Percentiles rank a stretch among this genome's conserved stretches.
Evolutionary conservation across 352 stramenopile species (phyloP).

Genomic region (Phytophthora pseudosyringae): DNA sequence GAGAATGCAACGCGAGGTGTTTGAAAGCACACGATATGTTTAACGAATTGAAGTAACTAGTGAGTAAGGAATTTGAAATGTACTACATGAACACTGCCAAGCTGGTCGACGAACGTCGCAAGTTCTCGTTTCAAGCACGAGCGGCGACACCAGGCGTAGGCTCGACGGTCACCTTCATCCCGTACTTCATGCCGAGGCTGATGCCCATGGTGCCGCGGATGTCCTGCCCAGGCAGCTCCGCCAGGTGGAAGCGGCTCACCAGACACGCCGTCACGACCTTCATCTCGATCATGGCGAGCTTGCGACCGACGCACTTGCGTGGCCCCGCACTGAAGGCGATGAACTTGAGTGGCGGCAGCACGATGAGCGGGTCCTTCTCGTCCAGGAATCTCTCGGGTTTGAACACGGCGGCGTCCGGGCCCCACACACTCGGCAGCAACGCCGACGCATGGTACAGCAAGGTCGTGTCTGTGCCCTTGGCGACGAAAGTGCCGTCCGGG

Average conservation of each 20-base stretch:
- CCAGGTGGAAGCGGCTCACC: slow-evolving; percentile 64
- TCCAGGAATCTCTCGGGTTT: slow-evolving; percentile 55
- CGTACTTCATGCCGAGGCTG: slow-evolving; percentile 57
- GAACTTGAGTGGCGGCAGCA: slow-evolving; percentile 40
- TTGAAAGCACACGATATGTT: neutral
- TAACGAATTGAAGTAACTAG: slow-evolving; percentile 13
- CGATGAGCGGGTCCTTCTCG: slow-evolving; percentile 31
- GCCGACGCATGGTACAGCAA: slow-evolving; percentile 53
- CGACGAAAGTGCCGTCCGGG: slow-evolving; percentile 54
- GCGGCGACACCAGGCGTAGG: slow-evolving; percentile 18
- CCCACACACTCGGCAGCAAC: slow-evolving; percentile 48
- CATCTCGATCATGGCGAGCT: slow-evolving; percentile 81
- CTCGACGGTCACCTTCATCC: slow-evolving; percentile 40
- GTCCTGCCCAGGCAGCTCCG: slow-evolving; percentile 38
- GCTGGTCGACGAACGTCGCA: neutral
- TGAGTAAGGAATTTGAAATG: neutral
- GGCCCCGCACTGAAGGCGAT: slow-evolving; percentile 48
- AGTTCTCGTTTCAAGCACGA: slow-evolving; percentile 11
- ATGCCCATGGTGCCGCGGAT: slow-evolving; percentile 54
- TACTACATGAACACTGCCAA: slow-evolving; percentile 6
- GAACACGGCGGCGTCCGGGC: slow-evolving; percentile 44
- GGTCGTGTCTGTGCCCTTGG: slow-evolving; percentile 43
- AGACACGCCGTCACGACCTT: slow-evolving; percentile 65
- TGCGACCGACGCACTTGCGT: slow-evolving; percentile 41
- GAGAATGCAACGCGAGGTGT: neutral